Conservation (phyloP, 2,329 filamentous ascomycete genomes). For the Ophiostoma montium region DNA sequence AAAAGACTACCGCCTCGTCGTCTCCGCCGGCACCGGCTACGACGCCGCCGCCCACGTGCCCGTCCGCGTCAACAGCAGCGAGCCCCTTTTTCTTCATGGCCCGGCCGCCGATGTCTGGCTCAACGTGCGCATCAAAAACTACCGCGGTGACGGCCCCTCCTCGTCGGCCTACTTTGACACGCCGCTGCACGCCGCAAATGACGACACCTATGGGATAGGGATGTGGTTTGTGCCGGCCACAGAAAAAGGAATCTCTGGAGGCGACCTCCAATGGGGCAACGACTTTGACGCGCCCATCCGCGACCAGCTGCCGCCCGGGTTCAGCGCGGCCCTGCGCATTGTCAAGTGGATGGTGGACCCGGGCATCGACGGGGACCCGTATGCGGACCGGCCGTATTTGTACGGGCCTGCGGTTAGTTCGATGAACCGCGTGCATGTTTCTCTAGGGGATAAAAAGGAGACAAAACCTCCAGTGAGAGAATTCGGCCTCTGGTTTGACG, state of each 20-base stretch:
- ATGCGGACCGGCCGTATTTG: conserved; percentile 72
- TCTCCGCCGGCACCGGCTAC: conserved; percentile 71
- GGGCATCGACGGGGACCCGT: conserved; percentile 76
- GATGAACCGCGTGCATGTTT: conserved; percentile 54
- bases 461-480: conserved; percentile 16
- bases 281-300: conserved; percentile 88
- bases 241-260: conserved; percentile 38
- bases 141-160: conserved; percentile 41
- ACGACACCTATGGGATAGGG: conserved; percentile 74
- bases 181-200: conserved; percentile 47
- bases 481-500: conserved; percentile 42
- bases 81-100: conserved; percentile 48
- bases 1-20: conserved; percentile 61
- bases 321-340: conserved; percentile 69
- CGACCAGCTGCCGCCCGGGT: conserved; percentile 72
- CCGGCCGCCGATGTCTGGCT: conserved; percentile 52
- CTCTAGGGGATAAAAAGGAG: neutral
- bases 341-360: conserved; percentile 89
- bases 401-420: conserved; percentile 71
- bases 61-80: conserved; percentile 60
- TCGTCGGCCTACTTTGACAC: conserved; percentile 67
- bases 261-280: conserved; percentile 81
- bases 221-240: conserved; percentile 54
- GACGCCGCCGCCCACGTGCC: conserved; percentile 55
- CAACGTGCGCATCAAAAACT: conserved; percentile 57